phyloP scores from a whole-genome alignment of 2,329 filamentous ascomycete genomes.

The Aspergillus persii region DNA sequence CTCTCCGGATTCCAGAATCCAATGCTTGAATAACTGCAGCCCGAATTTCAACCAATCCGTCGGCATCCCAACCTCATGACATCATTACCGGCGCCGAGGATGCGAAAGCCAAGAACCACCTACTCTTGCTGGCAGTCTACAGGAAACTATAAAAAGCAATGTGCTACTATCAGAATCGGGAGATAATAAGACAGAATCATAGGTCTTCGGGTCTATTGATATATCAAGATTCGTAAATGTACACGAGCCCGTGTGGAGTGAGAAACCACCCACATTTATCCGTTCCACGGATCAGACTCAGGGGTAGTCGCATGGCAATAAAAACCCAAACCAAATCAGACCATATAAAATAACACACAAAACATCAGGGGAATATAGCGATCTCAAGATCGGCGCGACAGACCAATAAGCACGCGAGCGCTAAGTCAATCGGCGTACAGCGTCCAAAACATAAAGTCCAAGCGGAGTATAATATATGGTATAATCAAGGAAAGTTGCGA shows the following conservation, averaged over 20 bases:
- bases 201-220: background rate
- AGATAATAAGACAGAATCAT: background rate
- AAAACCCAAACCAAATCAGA: constrained; percentile 5
- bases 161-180: too few relatives aligned
- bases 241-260: constrained; percentile 2
- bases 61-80: background rate
- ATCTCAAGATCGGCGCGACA: background rate
- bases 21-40: background rate
- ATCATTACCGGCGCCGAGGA: background rate
- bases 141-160: too few relatives aligned
- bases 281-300: constrained; percentile 8
- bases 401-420: background rate
- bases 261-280: background rate
- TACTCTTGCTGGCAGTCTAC: background rate
- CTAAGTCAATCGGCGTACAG: constrained; percentile 1
- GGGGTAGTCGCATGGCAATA: constrained; percentile 6
- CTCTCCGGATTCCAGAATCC: background rate
- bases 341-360: background rate
- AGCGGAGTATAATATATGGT: background rate
- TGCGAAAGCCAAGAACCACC: background rate
- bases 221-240: constrained; percentile 8
- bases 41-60: background rate
- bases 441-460: background rate
- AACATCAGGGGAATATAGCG: constrained; percentile 2
- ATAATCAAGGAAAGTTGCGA: background rate